Conservation (phyloP, 805 yeast genomes). For the Yamadazyma philogaea region DNA sequence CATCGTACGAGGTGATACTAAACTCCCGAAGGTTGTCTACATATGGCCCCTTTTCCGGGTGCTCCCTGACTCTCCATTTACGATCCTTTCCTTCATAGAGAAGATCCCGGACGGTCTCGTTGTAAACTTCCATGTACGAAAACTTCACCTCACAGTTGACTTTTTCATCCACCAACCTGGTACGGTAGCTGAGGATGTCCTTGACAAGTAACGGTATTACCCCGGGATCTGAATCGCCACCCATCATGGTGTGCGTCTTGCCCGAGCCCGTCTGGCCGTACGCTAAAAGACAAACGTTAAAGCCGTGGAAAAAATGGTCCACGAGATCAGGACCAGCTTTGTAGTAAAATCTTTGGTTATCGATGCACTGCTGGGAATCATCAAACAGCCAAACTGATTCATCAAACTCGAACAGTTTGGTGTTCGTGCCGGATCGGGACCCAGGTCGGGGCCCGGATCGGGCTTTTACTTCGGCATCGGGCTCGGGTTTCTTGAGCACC, state of each 20-base stretch:
- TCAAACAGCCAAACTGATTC: conserved; percentile 20
- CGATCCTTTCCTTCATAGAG: conserved; percentile 24
- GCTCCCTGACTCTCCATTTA: conserved; percentile 58
- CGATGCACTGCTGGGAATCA: conserved; percentile 31
- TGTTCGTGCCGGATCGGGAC: too few species aligned
- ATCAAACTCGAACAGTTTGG: conserved; percentile 16
- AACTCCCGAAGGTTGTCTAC: conserved; percentile 64
- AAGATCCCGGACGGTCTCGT: conserved; percentile 71
- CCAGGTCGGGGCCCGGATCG: too few species aligned
- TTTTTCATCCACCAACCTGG: conserved; percentile 32
- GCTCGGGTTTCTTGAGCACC: background rate
- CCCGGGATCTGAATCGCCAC: conserved; percentile 29
- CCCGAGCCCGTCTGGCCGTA: conserved; percentile 46
- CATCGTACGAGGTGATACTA: conserved; percentile 44
- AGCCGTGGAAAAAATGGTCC: conserved; percentile 44
- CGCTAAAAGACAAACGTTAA: conserved; percentile 41
- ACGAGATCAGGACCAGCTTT: conserved; percentile 58
- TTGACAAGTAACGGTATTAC: conserved; percentile 45
- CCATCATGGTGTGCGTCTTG: conserved; percentile 45
- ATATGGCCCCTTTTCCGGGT: conserved; percentile 64
- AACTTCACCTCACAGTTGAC: conserved; percentile 42
- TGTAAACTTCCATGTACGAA: conserved; percentile 73
- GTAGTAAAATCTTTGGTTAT: conserved; percentile 51
- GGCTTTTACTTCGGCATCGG: background rate
- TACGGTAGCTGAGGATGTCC: conserved; percentile 48